Evolutionary conservation across 179 eudicot species (phyloP).

Genomic region (Nepenthes alata): DNA sequence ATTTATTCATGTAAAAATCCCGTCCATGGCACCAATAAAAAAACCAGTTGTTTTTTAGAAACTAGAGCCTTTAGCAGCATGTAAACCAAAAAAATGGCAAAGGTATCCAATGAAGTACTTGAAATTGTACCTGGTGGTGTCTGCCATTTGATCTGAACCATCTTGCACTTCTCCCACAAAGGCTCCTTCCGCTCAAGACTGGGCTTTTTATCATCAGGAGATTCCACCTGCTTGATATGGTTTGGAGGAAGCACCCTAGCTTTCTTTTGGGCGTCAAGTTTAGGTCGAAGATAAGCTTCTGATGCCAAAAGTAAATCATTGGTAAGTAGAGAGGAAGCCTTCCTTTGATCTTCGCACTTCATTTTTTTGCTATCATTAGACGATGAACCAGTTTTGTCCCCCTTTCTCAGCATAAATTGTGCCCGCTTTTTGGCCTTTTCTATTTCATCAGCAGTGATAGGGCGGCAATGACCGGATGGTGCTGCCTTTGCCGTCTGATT

Average conservation of each 20-base stretch:
- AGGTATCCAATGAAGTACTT: conserved; percentile 15
- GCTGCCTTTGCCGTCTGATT: conserved; percentile 29
- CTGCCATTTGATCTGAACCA: conserved; percentile 62
- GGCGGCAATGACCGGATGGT: conserved; percentile 57
- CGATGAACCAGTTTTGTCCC: conserved; percentile 22
- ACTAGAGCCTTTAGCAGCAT: conserved; percentile 7
- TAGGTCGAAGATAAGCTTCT: conserved; percentile 36
- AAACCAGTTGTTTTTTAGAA: no score
- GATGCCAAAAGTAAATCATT: conserved; percentile 34
- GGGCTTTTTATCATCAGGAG: conserved; percentile 22
- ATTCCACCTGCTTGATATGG: conserved; percentile 24
- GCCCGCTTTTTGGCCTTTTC: conserved; percentile 93
- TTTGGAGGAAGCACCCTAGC: conserved; percentile 28
- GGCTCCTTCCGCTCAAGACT: conserved; percentile 32
- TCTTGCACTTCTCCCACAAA: conserved; percentile 46
- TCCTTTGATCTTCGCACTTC: conserved; percentile 35
- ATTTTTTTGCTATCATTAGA: conserved; percentile 22
- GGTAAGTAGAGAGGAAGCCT: conserved; percentile 27
- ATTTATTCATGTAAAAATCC: no score
- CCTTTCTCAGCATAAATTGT: conserved; percentile 57
- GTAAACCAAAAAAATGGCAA: conserved; percentile 16
- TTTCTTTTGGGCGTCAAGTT: conserved; percentile 49
- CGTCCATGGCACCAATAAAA: no score
- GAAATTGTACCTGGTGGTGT: conserved; percentile 73
- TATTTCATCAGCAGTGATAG: conserved; percentile 91